Evolutionary conservation across 2,329 filamentous ascomycete genomes (phyloP).

Genomic region (Ampelomyces quisqualis): DNA sequence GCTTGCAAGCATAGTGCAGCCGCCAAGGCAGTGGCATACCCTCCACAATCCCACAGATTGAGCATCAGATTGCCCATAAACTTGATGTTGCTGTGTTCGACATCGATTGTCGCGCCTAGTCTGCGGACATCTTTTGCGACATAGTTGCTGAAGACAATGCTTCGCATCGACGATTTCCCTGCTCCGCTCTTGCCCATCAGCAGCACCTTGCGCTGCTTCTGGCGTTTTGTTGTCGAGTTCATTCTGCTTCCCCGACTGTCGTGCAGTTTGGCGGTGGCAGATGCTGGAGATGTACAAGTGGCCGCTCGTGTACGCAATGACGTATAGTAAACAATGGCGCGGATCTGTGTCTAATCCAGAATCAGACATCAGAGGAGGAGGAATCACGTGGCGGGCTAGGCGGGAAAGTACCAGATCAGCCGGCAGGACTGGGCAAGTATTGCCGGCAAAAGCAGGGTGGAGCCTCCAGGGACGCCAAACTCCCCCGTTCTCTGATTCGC

Average conservation of each 20-base stretch:
- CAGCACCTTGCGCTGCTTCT: slow-evolving; percentile 57
- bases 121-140: slow-evolving; percentile 93
- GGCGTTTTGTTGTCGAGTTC: slow-evolving; percentile 47
- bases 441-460: neutral
- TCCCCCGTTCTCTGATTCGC: neutral
- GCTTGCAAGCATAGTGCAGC: slow-evolving; percentile 1
- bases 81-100: slow-evolving; percentile 97
- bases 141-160: slow-evolving; percentile 99
- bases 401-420: neutral
- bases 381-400: no score
- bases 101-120: slow-evolving; percentile 93
- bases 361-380: no score
- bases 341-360: neutral
- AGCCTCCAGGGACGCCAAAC: no score
- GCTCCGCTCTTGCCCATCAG: slow-evolving; percentile 89
- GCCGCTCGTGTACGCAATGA: slow-evolving; percentile 6
- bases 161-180: slow-evolving; percentile 97
- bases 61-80: slow-evolving; percentile 97
- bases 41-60: slow-evolving; percentile 98
- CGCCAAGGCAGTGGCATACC: slow-evolving; percentile 50
- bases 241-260: slow-evolving; percentile 19
- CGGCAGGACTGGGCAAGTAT: neutral
- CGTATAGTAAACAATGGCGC: slow-evolving; percentile 15
- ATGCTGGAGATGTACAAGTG: neutral
- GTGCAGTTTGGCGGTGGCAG: neutral